These are phyloP conservation scores for Leptodermis oblonga DNA, from an alignment of 257 asterid species.

Conservation along the genomic window DNA sequence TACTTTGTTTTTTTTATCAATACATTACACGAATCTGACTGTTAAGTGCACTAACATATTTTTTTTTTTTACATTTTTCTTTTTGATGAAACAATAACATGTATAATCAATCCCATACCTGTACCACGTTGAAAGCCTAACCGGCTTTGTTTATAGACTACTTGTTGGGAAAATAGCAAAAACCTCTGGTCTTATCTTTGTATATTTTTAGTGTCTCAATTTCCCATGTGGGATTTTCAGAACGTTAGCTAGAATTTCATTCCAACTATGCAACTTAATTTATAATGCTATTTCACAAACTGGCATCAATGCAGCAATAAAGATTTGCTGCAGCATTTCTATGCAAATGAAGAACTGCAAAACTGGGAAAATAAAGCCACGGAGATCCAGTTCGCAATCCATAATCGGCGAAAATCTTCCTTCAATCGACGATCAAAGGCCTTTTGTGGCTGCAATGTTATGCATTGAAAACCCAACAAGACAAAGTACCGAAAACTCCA, in stretches of 20 bases:
- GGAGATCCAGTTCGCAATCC: not conserved
- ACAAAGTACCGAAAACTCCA: too few relatives aligned
- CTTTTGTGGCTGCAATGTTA: not conserved
- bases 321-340: not conserved
- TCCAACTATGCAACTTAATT: not conserved
- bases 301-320: not conserved
- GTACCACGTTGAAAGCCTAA: too few relatives aligned
- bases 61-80: not conserved
- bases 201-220: not conserved
- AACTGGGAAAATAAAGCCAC: not conserved
- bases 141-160: too few relatives aligned
- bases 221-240: not conserved
- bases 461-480: not conserved
- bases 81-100: too few relatives aligned
- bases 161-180: not conserved
- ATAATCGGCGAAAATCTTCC: not conserved
- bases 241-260: not conserved
- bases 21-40: too few relatives aligned
- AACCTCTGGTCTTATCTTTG: not conserved
- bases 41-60: not conserved
- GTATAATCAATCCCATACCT: too few relatives aligned
- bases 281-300: not conserved
- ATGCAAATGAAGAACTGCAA: not conserved
- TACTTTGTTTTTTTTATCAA: too few relatives aligned
- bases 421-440: not conserved